phyloP scores from a whole-genome alignment of 352 stramenopile species.

The Phytophthora litchii region DNA sequence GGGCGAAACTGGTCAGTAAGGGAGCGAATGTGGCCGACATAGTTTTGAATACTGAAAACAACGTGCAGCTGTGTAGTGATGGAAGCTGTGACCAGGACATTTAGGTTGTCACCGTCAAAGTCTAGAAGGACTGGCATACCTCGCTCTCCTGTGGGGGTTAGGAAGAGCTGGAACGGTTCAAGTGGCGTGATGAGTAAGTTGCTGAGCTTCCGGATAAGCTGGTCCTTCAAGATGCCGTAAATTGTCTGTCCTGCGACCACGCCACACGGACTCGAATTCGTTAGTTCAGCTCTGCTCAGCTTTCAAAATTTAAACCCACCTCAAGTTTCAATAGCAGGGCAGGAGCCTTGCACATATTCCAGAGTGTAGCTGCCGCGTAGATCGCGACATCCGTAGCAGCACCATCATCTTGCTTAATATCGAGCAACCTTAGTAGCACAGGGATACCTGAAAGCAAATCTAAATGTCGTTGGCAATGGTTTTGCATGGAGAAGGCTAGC shows the following conservation, averaged over 20 bases:
- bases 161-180: constrained; percentile 49
- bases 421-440: constrained; percentile 54
- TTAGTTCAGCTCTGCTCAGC: not conserved
- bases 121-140: constrained; percentile 54
- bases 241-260: constrained; percentile 44
- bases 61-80: constrained; percentile 51
- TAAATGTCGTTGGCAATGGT: constrained; percentile 74
- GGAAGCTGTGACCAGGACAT: constrained; percentile 56
- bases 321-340: constrained; percentile 73
- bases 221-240: constrained; percentile 66
- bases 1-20: constrained; percentile 55
- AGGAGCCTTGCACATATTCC: constrained; percentile 75
- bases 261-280: constrained; percentile 1
- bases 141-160: constrained; percentile 51
- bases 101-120: constrained; percentile 64
- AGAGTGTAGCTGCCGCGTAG: constrained; percentile 59
- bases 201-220: constrained; percentile 56
- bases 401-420: constrained; percentile 28
- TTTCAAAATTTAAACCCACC: constrained; percentile 22
- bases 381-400: constrained; percentile 44
- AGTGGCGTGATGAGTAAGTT: constrained; percentile 58
- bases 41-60: constrained; percentile 67
- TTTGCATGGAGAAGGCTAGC: constrained; percentile 72
- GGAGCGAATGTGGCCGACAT: constrained; percentile 42
- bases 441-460: constrained; percentile 52